Percentiles rank a stretch among this genome's conserved stretches.
phyloP scores from a whole-genome alignment of 1,284 basidiomycete species.

The Rhodotorula mucilaginosa region DNA sequence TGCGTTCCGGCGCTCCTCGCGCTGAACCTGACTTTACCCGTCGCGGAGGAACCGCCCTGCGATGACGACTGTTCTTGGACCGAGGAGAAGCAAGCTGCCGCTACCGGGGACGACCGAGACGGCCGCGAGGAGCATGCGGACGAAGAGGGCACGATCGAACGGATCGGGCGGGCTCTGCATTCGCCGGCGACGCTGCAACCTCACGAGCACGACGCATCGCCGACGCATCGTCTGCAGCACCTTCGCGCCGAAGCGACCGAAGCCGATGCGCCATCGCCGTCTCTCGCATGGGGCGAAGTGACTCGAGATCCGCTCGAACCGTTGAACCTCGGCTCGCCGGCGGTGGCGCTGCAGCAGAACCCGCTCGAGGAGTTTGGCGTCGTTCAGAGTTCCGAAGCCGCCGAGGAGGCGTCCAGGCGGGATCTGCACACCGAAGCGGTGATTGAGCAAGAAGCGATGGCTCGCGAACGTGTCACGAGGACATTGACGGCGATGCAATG shows the following conservation, averaged over 20 bases:
- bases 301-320: constrained; percentile 4
- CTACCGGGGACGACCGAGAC: constrained; percentile 37
- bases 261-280: constrained; percentile 9
- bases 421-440: constrained; percentile 37
- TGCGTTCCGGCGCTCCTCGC: constrained; percentile 82
- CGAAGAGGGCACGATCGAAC: constrained; percentile 10
- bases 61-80: constrained; percentile 23
- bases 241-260: constrained; percentile 18
- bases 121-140: constrained; percentile 39
- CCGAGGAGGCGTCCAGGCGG: constrained; percentile 42
- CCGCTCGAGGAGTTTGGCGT: constrained; percentile 16
- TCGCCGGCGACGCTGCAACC: constrained; percentile 24
- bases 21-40: constrained; percentile 85
- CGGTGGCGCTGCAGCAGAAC: constrained; percentile 2
- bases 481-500: constrained; percentile 79
- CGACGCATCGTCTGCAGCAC: constrained; percentile 18
- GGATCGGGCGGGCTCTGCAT: constrained; percentile 35
- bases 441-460: constrained; percentile 3
- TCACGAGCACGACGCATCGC: constrained; percentile 5
- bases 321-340: not conserved
- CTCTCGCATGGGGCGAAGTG: constrained; percentile 16
- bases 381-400: constrained; percentile 15
- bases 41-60: constrained; percentile 59
- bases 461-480: constrained; percentile 62
- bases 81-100: constrained; percentile 27